A percentile compares a stretch with the other conserved stretches of the same genome.
phyloP scores from a whole-genome alignment of 441 rosid genomes.

The Isatis lusitanica region DNA sequence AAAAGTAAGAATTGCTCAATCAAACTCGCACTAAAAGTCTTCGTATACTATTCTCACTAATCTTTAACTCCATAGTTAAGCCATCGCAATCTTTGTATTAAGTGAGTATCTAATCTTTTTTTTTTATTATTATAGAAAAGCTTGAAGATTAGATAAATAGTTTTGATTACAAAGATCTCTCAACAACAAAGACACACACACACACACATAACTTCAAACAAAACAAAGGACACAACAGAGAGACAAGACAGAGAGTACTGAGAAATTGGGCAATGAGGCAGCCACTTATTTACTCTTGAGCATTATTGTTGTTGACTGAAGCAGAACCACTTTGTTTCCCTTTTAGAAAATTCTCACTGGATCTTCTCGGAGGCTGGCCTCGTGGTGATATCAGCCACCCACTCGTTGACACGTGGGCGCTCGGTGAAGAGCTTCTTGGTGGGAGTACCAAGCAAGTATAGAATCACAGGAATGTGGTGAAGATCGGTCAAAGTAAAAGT shows the following conservation, averaged over 20 bases:
- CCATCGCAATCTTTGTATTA: background rate
- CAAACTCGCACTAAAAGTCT: slow-evolving; percentile 5
- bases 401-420: slow-evolving; percentile 60
- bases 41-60: slow-evolving; percentile 3
- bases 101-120: background rate
- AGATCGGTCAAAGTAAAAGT: slow-evolving; percentile 68
- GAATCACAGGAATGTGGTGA: slow-evolving; percentile 65
- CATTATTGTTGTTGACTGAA: slow-evolving; percentile 20
- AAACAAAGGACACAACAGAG: background rate
- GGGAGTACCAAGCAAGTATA: slow-evolving; percentile 41
- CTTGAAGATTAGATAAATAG: background rate
- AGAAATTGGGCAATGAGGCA: slow-evolving; percentile 8
- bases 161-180: slow-evolving; percentile 16
- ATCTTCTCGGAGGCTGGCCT: slow-evolving; percentile 75
- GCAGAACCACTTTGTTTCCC: background rate
- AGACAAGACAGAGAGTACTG: slow-evolving; percentile 18
- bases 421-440: slow-evolving; percentile 49
- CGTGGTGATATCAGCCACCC: slow-evolving; percentile 66
- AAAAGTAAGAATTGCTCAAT: too few species aligned
- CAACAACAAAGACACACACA: background rate
- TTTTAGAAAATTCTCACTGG: slow-evolving; percentile 20
- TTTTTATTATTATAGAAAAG: background rate
- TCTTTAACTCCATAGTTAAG: slow-evolving; percentile 7
- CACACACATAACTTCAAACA: background rate
- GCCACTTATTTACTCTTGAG: slow-evolving; percentile 30